Conservation (phyloP, 306 rosid genomes). For the Prunus mongolica region DNA sequence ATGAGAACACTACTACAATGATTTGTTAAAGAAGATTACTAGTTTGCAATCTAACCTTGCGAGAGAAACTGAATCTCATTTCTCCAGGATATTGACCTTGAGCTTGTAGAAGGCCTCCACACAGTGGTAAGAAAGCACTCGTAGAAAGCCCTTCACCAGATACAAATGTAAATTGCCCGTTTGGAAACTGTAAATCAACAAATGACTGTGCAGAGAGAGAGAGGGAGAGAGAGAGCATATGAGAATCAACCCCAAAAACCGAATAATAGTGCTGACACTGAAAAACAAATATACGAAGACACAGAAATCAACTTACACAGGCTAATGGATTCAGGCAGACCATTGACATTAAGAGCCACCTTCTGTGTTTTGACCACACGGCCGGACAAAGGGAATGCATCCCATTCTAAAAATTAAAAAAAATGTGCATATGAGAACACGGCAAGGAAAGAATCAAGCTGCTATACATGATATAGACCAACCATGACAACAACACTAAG, state of each 20-base stretch:
- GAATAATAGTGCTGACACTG: conserved; percentile 1
- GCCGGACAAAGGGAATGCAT: conserved; percentile 99
- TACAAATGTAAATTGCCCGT: conserved; percentile 89
- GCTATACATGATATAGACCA: not conserved
- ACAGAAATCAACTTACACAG: conserved; percentile 74
- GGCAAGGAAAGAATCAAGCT: conserved; percentile 7
- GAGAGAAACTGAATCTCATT: conserved; percentile 94
- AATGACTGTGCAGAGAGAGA: conserved; percentile 58
- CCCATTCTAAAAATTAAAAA: conserved; percentile 65
- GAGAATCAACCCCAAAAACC: conserved; percentile 14
- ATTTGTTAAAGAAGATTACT: not conserved
- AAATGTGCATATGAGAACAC: conserved; percentile 13
- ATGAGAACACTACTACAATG: not conserved
- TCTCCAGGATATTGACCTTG: conserved; percentile 99
- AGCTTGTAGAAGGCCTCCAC: conserved; percentile 96
- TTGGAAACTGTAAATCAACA: conserved; percentile 96
- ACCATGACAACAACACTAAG: no score
- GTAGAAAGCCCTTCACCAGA: conserved; percentile 93
- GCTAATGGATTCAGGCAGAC: conserved; percentile 85
- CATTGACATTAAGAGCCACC: conserved; percentile 98
- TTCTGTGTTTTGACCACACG: conserved; percentile 95
- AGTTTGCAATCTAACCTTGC: conserved; percentile 64
- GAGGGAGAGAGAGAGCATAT: conserved; percentile 4
- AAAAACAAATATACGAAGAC: not conserved
- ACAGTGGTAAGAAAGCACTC: conserved; percentile 78